Evolutionary conservation across 169 alveolate genomes (phyloP), one percentile per base, ranked within the genome.

Genomic region (Eimeria praecox): DNA sequence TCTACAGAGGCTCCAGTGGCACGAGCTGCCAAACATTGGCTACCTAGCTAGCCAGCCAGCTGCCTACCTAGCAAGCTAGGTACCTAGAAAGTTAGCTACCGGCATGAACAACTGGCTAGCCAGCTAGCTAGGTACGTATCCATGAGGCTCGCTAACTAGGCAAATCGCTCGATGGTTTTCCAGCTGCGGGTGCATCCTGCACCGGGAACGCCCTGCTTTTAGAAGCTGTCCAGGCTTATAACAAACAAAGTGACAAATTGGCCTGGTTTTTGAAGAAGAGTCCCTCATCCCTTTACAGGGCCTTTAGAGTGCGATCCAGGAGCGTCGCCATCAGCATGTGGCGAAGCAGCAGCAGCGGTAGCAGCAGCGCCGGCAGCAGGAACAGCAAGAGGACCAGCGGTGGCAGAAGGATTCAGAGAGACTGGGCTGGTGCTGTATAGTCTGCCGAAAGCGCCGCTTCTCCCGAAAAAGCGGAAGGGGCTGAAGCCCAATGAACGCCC

Each of bases 391-490:
- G 86, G 24, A 75, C n/a, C 86, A 27, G 49, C 86, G 10, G 86
- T 33, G 30, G 86, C 9, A n/a, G 10, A 35, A 24, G 64, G 18
- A 38, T 24, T 62, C 62, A 38, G 46, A 77, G 87, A 22, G 87
- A 18, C 27, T 8, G 62, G 87, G 20, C 30, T 42, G 12, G 87
- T 18, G 87, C 59, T 40, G 59, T n/a, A 77, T 62, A 77, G 87
- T 46, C 62, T 77, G 87, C 87, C 27, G 20, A 77, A 44, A 22
- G 87, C 62, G 35, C 87, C 59, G 35, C 87, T 77, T 24, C 24
- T 77, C 38, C 87, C 59, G 54, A 40, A 77, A 46, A 77, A 40
- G 59, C 87, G 87, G n/a, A 77, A 40, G 35, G 87, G 87, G 64
- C 87, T 27, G 35, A 77, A 16, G 38, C 64, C 87, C 18, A 77